phyloP scores from a whole-genome alignment of 2,329 filamentous ascomycete genomes.

The Penicillium sp. region DNA sequence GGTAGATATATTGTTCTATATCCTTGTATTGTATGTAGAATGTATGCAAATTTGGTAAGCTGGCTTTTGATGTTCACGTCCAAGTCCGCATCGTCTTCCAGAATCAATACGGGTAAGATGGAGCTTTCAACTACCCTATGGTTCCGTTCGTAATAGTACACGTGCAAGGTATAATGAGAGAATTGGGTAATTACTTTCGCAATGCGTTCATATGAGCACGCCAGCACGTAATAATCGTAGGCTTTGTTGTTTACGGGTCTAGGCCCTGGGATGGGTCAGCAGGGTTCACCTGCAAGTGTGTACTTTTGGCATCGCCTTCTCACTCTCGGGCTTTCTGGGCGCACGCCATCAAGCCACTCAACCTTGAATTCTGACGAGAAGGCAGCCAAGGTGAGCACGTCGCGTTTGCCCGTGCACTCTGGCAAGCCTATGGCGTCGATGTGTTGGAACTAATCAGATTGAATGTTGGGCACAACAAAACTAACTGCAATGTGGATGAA shows the following conservation, averaged over 20 bases:
- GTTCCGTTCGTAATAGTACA: not conserved
- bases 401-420: slow-evolving; percentile 51
- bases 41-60: slow-evolving; percentile 31
- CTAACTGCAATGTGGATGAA: not conserved
- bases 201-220: slow-evolving; percentile 43
- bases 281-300: not conserved
- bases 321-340: slow-evolving; percentile 39
- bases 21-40: slow-evolving; percentile 28
- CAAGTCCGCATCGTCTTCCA: slow-evolving; percentile 45
- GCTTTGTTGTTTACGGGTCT: slow-evolving; percentile 23
- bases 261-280: not conserved
- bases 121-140: not conserved
- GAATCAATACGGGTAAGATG: slow-evolving; percentile 45
- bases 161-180: too few species aligned
- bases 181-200: slow-evolving; percentile 21
- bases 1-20: slow-evolving; percentile 1
- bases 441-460: slow-evolving; percentile 40
- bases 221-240: slow-evolving; percentile 40
- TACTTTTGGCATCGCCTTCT: slow-evolving; percentile 36
- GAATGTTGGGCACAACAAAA: not conserved
- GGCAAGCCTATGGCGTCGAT: slow-evolving; percentile 51
- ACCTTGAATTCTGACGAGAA: slow-evolving; percentile 45
- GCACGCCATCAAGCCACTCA: slow-evolving; percentile 48
- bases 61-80: slow-evolving; percentile 36
- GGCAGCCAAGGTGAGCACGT: slow-evolving; percentile 48